Conservation (phyloP, 441 rosid species). For the Syzygium syzygioides region DNA sequence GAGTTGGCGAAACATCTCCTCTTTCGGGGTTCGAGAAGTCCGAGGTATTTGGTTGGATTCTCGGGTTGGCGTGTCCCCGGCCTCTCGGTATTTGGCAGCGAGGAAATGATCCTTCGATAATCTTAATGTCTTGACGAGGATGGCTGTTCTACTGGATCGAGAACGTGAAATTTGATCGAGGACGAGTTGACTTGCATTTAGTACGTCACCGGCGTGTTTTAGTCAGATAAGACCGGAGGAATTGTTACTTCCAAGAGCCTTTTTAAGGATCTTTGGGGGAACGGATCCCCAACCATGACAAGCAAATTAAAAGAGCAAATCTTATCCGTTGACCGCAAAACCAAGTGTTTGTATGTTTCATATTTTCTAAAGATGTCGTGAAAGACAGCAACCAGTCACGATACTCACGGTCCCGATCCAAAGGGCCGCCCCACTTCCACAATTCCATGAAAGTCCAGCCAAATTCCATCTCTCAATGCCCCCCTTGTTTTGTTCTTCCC, state of each 20-base stretch:
- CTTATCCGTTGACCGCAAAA: not conserved
- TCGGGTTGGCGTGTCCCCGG: not conserved
- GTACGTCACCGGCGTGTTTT: not conserved
- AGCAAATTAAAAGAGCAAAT: not conserved
- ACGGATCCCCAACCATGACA: not conserved
- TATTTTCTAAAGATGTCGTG: not conserved
- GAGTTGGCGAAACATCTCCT: not conserved
- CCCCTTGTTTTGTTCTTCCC: not conserved
- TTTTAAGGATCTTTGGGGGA: not conserved
- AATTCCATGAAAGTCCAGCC: not conserved
- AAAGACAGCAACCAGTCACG: not conserved
- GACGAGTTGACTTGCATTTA: not conserved
- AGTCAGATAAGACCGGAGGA: not conserved
- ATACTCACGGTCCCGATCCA: not conserved
- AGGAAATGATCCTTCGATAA: not conserved
- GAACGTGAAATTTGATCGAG: not conserved
- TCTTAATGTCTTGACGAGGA: not conserved
- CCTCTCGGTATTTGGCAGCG: not conserved
- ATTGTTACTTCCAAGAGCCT: not conserved
- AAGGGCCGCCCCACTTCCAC: not conserved
- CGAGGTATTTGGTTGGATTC: not conserved
- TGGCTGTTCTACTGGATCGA: not conserved
- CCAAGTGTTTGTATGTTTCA: fast-evolving
- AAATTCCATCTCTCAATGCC: not conserved
- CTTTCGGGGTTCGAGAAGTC: not conserved